phyloP scores from a whole-genome alignment of 257 asterid species.

The Linderniella brevidens region DNA sequence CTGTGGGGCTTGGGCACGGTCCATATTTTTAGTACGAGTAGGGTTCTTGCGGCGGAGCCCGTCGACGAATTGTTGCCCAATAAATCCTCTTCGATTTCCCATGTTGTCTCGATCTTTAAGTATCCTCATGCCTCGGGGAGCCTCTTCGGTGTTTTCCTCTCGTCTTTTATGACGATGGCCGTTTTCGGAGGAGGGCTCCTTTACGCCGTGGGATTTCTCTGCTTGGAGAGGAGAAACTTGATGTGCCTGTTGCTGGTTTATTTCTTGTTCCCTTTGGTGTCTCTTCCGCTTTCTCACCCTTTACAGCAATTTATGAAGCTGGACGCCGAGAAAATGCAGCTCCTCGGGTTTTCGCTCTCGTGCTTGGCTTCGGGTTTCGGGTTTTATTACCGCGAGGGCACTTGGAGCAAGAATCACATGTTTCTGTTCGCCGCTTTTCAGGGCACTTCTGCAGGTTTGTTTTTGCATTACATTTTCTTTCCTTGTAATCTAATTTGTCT shows the following conservation, averaged over 20 bases:
- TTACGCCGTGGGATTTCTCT: conserved; percentile 50
- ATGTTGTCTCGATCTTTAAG: conserved; percentile 40
- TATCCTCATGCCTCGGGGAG: conserved; percentile 76
- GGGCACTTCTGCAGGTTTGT: conserved; percentile 42
- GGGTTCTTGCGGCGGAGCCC: conserved; percentile 19
- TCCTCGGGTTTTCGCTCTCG: conserved; percentile 49
- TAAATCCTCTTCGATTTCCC: conserved; percentile 19
- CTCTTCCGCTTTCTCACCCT: conserved; percentile 60
- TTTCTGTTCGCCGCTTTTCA: conserved; percentile 53
- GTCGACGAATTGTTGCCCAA: conserved; percentile 9
- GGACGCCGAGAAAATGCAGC: conserved; percentile 83
- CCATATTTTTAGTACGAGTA: conserved; percentile 20
- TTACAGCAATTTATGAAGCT: conserved; percentile 41
- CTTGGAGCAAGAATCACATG: conserved; percentile 34
- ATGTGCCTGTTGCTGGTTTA: conserved; percentile 43
- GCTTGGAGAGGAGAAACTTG: conserved; percentile 21
- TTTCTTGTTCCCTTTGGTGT: conserved; percentile 54
- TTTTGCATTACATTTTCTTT: too few species aligned
- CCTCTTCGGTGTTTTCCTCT: conserved; percentile 55
- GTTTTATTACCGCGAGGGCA: conserved; percentile 31
- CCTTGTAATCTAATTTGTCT: too few species aligned
- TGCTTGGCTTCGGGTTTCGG: conserved; percentile 60
- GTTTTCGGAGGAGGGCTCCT: conserved; percentile 52
- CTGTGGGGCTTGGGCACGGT: conserved; percentile 59
- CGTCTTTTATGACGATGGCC: conserved; percentile 64